Conservation (phyloP, 371 early-diverging fungal species). For the Catenaria anguillulae region DNA sequence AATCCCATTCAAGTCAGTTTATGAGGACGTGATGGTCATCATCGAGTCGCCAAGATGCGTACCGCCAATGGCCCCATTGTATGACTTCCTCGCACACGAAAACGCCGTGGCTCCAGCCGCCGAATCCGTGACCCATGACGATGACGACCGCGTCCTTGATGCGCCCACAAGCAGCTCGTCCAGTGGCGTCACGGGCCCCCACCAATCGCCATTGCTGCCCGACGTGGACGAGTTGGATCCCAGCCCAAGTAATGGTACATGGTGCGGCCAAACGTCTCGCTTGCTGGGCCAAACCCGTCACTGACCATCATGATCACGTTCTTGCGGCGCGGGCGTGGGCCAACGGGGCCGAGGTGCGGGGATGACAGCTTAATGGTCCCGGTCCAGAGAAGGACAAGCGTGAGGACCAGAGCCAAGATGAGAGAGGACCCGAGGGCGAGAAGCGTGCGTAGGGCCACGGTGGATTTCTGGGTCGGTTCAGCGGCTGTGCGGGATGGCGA, state of each 20-base stretch:
- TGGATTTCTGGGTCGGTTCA: no score
- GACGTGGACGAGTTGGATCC: not conserved
- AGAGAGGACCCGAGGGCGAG: no score
- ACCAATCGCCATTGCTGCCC: not conserved
- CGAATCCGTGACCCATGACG: constrained; percentile 76
- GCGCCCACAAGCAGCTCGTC: constrained; percentile 74
- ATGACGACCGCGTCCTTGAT: constrained; percentile 67
- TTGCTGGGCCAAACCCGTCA: constrained; percentile 90
- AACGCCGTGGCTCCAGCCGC: constrained; percentile 94
- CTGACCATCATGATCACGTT: constrained; percentile 86
- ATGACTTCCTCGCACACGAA: constrained; percentile 65
- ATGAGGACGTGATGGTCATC: no score
- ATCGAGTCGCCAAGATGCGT: no score
- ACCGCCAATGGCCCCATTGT: constrained; percentile 69
- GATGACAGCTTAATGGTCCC: no score
- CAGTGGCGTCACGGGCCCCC: constrained; percentile 32
- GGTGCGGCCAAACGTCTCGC: constrained; percentile 57
- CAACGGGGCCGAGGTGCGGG: no score
- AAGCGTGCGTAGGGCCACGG: no score
- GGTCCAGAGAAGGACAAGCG: no score
- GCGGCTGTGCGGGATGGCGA: no score
- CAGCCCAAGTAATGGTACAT: not conserved
- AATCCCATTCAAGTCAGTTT: not conserved
- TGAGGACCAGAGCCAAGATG: no score
- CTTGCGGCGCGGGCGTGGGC: no score